Evolutionary conservation across 2,329 filamentous ascomycete genomes (phyloP), one percentile per base, ranked within the genome.

Genomic region (Microcera coccophila): DNA sequence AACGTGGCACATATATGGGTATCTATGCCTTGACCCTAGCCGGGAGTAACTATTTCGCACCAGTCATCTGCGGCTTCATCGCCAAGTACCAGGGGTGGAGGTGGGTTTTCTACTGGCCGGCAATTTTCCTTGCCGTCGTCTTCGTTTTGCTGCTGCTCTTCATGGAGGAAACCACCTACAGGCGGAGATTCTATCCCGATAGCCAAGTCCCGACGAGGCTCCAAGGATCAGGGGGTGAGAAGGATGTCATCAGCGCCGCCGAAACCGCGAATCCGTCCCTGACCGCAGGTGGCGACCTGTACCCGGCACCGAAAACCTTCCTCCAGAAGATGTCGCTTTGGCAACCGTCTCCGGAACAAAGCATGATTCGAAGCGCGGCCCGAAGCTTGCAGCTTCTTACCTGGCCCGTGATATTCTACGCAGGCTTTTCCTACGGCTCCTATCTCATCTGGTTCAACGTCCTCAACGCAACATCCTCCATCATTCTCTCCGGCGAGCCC

Each of bases 161-260:
- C 39, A 74, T 78, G 39, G 75, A 79, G 50, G 76, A 80, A 57
- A 75, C 74, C 3, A 67, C 68, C 20, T 79, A 77, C 48, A 57
- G 68, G 29, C 9, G 29, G 29, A 15, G 9, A 32, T 32, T n/a
- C 7, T n/a, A 5, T n/a, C 7, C 29, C n/a, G 22, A 26, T 12
- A 26, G 12, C 22, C 7, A 7, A 26, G 22, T 26, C 12, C 7
- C 22, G 22, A 12, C n/a, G 22, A 26, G 22, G 22, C 12, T 26
- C 12, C 12, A 26, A 7, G 15, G 29, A n/a, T 32, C 29, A n/a
- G 15, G 29, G 29, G 29, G 15, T 32, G 29, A 32, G n/a, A 32
- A 32, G 29, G 29, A 32, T n/a, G n/a, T n/a, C 12, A 17, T n/a
- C 8, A 9, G 8, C 5, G 29, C 29, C 7, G 8, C 9, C 11